Conservation (phyloP, 1,284 basidiomycete genomes). For the Rhizoctonia solani region DNA sequence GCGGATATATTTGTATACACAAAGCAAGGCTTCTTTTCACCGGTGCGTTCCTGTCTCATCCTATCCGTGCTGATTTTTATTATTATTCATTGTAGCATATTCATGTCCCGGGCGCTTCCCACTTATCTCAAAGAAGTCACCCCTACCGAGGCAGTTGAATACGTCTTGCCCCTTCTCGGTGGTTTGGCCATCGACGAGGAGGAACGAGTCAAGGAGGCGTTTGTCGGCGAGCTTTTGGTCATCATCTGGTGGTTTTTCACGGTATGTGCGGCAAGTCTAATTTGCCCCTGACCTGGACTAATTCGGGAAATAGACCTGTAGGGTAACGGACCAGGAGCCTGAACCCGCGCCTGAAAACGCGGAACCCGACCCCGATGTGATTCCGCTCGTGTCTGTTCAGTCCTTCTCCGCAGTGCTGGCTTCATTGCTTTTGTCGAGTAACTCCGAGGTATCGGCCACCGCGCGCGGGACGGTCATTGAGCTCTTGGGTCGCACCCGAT, state of each 20-base stretch:
- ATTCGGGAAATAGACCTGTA: constrained; percentile 63
- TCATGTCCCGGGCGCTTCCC: constrained; percentile 81
- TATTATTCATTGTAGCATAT: constrained; percentile 54
- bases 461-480: constrained; percentile 80
- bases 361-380: constrained; percentile 41
- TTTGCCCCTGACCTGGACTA: constrained; percentile 43
- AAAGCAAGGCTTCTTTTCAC: constrained; percentile 84
- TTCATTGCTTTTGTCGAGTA: constrained; percentile 82
- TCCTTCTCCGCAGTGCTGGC: constrained; percentile 92
- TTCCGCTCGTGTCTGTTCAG: constrained; percentile 70
- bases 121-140: constrained; percentile 74
- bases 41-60: constrained; percentile 45
- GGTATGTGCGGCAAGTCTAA: constrained; percentile 48
- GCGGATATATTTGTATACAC: constrained; percentile 91
- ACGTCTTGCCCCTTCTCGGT: constrained; percentile 88
- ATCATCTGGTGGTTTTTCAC: constrained; percentile 97
- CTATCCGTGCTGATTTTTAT: not conserved
- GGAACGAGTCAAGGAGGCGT: constrained; percentile 88
- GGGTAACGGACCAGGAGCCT: constrained; percentile 49
- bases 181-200: constrained; percentile 90
- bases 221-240: constrained; percentile 78
- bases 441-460: constrained; percentile 70
- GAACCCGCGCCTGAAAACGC: constrained; percentile 36
- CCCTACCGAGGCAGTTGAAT: constrained; percentile 89
- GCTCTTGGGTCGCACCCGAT: constrained; percentile 66